Base-by-base conservation (phyloP, 371 early-diverging fungal species). In the Apophysomyces trapeziformis region DNA sequence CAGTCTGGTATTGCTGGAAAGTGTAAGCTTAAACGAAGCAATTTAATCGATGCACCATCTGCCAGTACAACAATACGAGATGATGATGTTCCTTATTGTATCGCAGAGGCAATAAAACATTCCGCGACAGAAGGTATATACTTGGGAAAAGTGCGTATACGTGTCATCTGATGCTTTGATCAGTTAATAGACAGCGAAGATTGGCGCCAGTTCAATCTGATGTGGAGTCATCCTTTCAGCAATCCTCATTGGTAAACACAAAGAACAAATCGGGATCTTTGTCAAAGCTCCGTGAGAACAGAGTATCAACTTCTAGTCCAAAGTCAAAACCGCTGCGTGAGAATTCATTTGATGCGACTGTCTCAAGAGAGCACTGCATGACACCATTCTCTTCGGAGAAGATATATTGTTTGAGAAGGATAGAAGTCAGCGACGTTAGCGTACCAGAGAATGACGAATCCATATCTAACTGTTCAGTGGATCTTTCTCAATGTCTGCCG, bases 1-100 rank as follows among this genome's bases (percentile, higher is more conserved):
- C 77, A 72, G n/a, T 70, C 74, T 16, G 77, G 77, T 9, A 77
- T 74, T 69, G 77, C 74, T 32, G 77, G 72, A 1, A 77, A 74
- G 60, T 77, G 74, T 57, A 71, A 74, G 72, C 67, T 77, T 5
- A 77, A 80, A n/a, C 64, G 77, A 46, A 76, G 72, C 7, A 77
- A 74, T 32, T 80, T 73, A 74, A 73, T 80, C 16, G 80, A 80
- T 66, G 70, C 72, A 0, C 72, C 68, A 32, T 70, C 79, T 26
- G 71, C 73, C 2, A 68, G 44, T 46, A 61, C 56, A 47, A 65
- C 21, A 12, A 70, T 74, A 9, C 66, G 68, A 14, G 73, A 76
- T 32, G 66, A 66, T 14, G 46, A 62, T 18, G 46, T 39, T 21
- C 38, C 36, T 4, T 11, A 61, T 54, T 18, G 32, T 26, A 38